Percentiles rank a stretch among this genome's conserved stretches.
These are phyloP conservation scores for Hippophae tibetana DNA, from an alignment of 306 rosid species.

Conservation along the genomic window DNA sequence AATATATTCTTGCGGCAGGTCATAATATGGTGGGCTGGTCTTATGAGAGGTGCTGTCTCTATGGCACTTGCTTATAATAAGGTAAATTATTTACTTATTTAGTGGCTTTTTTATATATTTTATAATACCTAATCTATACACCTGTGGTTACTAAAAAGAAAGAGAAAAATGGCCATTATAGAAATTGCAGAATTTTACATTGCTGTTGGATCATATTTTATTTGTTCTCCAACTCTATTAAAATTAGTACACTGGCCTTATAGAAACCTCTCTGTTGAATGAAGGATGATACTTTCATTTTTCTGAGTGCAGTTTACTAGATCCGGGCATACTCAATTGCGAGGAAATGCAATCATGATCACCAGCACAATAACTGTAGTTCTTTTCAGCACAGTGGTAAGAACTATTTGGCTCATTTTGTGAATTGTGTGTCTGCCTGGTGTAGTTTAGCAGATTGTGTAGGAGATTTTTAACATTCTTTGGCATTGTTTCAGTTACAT, in stretches of 20 bases:
- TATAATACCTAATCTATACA: neutral
- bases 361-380: slow-evolving; percentile 91
- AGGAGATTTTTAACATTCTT: too few species aligned
- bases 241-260: too few species aligned
- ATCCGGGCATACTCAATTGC: slow-evolving; percentile 69
- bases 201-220: too few species aligned
- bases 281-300: neutral
- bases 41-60: slow-evolving; percentile 99
- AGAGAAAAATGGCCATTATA: too few species aligned
- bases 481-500: too few species aligned
- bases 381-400: slow-evolving; percentile 90
- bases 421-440: slow-evolving; percentile 3
- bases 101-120: neutral
- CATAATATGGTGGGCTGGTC: slow-evolving; percentile 99
- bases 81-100: slow-evolving; percentile 31
- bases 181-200: too few species aligned
- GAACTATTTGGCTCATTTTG: slow-evolving; percentile 12
- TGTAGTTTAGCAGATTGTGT: neutral
- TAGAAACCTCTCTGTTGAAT: too few species aligned
- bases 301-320: slow-evolving; percentile 66
- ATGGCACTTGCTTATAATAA: slow-evolving; percentile 96
- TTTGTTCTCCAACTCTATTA: too few species aligned
- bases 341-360: slow-evolving; percentile 77
- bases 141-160: neutral
- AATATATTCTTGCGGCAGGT: slow-evolving; percentile 35